Percentiles rank a stretch among this genome's conserved stretches.
Evolutionary conservation across 176 grass and related monocot species (phyloP).

Genomic region (Thinopyrum elongatum): DNA sequence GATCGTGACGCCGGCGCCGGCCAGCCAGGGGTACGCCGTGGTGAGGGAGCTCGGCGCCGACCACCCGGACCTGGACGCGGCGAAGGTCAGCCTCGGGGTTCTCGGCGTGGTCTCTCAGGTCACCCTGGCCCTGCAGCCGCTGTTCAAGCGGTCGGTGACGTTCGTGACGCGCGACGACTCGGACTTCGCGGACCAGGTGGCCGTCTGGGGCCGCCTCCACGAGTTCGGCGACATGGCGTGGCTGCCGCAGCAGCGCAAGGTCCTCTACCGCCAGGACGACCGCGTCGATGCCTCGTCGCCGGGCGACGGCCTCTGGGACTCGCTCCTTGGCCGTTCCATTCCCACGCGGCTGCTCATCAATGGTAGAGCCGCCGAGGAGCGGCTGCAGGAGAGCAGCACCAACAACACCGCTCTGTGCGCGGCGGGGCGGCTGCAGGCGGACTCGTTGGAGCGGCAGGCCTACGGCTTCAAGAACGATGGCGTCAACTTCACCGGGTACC

Average conservation of each 20-base stretch:
- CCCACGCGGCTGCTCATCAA: background rate
- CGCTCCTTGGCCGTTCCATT: background rate
- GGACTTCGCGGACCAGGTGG: background rate
- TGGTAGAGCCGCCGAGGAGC: background rate
- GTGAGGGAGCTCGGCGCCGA: constrained; percentile 20
- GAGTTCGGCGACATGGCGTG: constrained; percentile 13
- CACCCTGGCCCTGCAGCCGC: background rate
- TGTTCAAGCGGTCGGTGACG: background rate
- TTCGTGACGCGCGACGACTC: background rate
- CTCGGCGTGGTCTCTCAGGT: background rate
- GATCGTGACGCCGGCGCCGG: background rate
- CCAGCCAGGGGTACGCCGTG: background rate
- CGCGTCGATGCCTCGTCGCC: background rate
- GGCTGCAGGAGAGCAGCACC: background rate
- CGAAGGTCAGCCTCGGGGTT: constrained; percentile 44
- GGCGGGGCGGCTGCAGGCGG: background rate
- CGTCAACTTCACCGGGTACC: background rate
- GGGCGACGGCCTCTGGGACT: constrained; percentile 4
- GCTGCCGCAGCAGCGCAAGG: background rate
- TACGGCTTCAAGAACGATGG: constrained; percentile 42
- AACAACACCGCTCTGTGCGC: constrained; percentile 2
- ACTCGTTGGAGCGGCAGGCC: background rate
- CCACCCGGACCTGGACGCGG: constrained; percentile 48
- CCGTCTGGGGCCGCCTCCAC: background rate
- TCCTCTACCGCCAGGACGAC: constrained; percentile 21